Conservation (phyloP, 441 rosid species). For the Euphorbia corollata region DNA sequence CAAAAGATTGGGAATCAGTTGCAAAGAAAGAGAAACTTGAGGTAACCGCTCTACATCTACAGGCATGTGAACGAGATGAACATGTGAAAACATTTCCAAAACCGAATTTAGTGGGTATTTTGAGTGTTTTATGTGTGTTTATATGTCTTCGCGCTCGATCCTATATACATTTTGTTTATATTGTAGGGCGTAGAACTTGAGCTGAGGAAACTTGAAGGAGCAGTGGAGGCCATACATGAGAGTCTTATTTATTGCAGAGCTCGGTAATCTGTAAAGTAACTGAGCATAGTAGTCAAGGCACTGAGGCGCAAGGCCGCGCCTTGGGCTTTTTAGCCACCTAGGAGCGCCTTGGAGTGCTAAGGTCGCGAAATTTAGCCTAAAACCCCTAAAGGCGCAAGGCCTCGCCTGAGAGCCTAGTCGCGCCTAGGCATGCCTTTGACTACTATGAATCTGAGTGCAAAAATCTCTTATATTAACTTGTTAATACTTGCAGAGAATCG, state of each 20-base stretch:
- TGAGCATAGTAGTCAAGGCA: too few species aligned
- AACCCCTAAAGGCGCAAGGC: too few species aligned
- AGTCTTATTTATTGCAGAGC: slow-evolving; percentile 48
- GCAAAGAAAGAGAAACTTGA: slow-evolving; percentile 88
- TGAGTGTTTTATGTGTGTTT: too few species aligned
- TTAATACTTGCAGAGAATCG: slow-evolving; percentile 51
- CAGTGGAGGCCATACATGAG: slow-evolving; percentile 71
- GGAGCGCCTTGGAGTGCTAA: too few species aligned
- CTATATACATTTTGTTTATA: background rate
- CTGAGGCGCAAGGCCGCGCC: too few species aligned
- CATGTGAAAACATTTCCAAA: background rate
- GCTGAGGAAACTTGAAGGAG: slow-evolving; percentile 77
- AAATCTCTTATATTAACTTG: background rate
- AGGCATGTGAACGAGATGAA: background rate
- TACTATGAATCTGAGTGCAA: background rate
- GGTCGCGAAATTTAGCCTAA: too few species aligned
- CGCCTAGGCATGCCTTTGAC: too few species aligned
- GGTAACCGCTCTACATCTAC: slow-evolving; percentile 33
- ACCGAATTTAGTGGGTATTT: too few species aligned
- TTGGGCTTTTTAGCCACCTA: too few species aligned
- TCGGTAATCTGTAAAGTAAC: slow-evolving; percentile 31
- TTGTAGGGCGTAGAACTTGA: slow-evolving; percentile 78
- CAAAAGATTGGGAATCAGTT: slow-evolving; percentile 93
- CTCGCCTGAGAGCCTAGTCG: too few species aligned
- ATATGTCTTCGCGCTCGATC: background rate